Evolutionary conservation across 345 rosid species (phyloP).

Genomic region (Eucalyptus cloeziana): DNA sequence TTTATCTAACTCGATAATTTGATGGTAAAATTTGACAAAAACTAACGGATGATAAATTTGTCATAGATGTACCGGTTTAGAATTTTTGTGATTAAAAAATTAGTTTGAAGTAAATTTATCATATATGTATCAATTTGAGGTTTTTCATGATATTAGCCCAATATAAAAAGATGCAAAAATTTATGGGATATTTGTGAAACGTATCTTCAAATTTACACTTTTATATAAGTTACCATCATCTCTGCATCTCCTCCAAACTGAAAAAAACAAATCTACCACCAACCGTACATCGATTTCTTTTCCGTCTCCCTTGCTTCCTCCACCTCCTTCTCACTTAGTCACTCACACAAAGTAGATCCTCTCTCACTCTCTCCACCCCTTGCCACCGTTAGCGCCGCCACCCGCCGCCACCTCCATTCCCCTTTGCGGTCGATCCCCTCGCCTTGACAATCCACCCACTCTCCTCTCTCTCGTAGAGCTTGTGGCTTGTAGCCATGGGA

Average conservation of each 20-base stretch:
- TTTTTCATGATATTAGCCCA: no score
- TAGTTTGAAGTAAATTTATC: no score
- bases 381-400: rapidly evolving
- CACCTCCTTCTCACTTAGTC: neutral
- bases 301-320: neutral
- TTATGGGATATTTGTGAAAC: no score
- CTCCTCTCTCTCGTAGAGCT: neutral
- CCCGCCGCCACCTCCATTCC: neutral
- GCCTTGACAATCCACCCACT: neutral
- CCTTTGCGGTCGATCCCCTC: neutral
- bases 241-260: no score
- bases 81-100: no score
- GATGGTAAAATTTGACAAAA: no score
- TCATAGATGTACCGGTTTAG: rapidly evolving
- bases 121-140: no score
- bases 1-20: no score
- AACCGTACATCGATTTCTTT: neutral
- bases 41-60: rapidly evolving
- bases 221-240: no score
- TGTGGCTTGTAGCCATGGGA: neutral
- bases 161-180: no score
- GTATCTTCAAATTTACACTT: no score
- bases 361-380: neutral
- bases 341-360: neutral
- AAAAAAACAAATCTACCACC: no score